phyloP scores from a whole-genome alignment of 78 protist genomes.

The Creolimax fragrantissima region DNA sequence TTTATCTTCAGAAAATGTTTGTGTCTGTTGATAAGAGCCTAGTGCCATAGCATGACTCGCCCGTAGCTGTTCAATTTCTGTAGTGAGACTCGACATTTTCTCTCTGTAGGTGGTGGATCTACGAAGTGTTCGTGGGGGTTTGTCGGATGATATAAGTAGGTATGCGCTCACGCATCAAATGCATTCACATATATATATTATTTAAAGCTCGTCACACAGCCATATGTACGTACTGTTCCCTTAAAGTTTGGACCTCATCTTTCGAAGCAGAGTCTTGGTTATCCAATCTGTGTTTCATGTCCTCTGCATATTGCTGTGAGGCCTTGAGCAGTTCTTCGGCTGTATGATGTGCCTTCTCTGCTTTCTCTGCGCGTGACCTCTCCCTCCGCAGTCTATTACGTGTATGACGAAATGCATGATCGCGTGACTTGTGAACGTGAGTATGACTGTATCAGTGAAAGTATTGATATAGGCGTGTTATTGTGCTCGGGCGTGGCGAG shows the following conservation, averaged over 20 bases:
- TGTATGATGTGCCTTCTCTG: background rate
- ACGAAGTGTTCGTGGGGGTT: background rate
- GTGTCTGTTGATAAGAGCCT: background rate
- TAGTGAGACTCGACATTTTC: background rate
- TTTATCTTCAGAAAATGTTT: background rate
- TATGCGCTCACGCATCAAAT: too few species aligned
- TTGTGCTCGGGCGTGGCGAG: too few species aligned
- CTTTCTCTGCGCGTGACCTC: background rate
- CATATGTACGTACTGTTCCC: background rate
- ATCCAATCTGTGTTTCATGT: background rate
- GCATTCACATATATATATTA: background rate
- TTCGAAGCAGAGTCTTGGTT: background rate
- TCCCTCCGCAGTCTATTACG: too few species aligned
- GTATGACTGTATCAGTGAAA: too few species aligned
- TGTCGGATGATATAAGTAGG: too few species aligned
- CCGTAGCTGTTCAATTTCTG: background rate
- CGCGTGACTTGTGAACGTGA: too few species aligned
- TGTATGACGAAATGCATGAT: too few species aligned
- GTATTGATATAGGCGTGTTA: too few species aligned
- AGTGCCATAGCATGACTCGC: background rate
- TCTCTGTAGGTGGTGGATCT: background rate
- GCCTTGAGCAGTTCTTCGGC: background rate
- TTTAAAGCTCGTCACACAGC: background rate
- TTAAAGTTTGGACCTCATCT: background rate
- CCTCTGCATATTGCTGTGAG: background rate